phyloP scores from a whole-genome alignment of 2,329 filamentous ascomycete species.

The Phaeosphaeria sp. region DNA sequence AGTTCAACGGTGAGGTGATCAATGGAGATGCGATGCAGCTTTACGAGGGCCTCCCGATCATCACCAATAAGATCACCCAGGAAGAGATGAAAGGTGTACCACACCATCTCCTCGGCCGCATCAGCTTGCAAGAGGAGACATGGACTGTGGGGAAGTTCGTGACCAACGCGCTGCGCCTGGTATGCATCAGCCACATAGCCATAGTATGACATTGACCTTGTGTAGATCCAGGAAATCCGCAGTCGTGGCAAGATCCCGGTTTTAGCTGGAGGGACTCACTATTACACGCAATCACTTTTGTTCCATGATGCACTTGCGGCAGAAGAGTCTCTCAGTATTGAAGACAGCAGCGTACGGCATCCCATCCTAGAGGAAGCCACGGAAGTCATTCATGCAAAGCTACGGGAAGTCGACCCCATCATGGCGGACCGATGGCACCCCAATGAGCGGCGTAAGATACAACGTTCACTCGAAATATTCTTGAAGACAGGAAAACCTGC shows the following conservation, averaged over 20 bases:
- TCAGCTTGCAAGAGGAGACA: constrained; percentile 76
- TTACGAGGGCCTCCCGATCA: constrained; percentile 88
- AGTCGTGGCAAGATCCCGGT: constrained; percentile 82
- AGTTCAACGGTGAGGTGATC: constrained; percentile 90
- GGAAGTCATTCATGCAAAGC: constrained; percentile 72
- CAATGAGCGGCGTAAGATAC: constrained; percentile 88
- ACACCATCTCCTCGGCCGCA: constrained; percentile 85
- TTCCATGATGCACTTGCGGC: constrained; percentile 75
- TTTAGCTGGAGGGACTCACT: constrained; percentile 92
- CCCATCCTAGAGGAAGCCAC: constrained; percentile 77
- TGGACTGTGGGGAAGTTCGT: constrained; percentile 86
- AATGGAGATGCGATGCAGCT: constrained; percentile 99
- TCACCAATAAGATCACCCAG: constrained; percentile 88
- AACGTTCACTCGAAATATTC: constrained; percentile 87
- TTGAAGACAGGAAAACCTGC: constrained; percentile 81
- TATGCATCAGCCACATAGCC: constrained; percentile 14
- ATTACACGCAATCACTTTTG: constrained; percentile 88
- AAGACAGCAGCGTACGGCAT: constrained; percentile 50
- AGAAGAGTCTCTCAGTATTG: constrained; percentile 45
- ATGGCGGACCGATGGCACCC: constrained; percentile 96
- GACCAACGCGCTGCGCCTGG: constrained; percentile 67
- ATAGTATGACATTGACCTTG: constrained; percentile 1
- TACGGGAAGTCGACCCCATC: constrained; percentile 81
- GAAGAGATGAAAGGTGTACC: constrained; percentile 80
- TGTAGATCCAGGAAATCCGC: constrained; percentile 76